A percentile compares a stretch with the other conserved stretches of the same genome.
phyloP scores from a whole-genome alignment of 139 green algal genomes.

The Coelastrella sp. region DNA sequence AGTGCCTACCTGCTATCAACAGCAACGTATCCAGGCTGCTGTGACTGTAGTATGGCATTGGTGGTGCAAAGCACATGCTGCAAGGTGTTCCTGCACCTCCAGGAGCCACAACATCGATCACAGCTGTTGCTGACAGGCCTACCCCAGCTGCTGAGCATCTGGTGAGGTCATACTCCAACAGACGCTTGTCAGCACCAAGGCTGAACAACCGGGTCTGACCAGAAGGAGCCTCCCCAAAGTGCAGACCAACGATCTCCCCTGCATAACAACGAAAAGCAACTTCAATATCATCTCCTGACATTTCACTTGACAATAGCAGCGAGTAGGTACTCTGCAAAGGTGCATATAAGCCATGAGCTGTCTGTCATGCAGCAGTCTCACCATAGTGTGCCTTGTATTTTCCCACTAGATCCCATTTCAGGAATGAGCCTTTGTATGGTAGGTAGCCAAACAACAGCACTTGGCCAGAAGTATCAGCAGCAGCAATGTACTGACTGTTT shows the following conservation, averaged over 20 bases:
- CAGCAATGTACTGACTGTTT: slow-evolving; percentile 58
- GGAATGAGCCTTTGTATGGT: slow-evolving; percentile 61
- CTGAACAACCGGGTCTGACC: slow-evolving; percentile 76
- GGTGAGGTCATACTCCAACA: slow-evolving; percentile 78
- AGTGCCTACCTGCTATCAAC: slow-evolving; percentile 62
- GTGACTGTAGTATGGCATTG: slow-evolving; percentile 71
- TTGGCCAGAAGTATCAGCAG: slow-evolving; percentile 49
- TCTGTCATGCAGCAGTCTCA: too few species aligned
- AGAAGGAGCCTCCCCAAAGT: slow-evolving; percentile 70
- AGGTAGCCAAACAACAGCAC: slow-evolving; percentile 68
- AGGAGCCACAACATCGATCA: slow-evolving; percentile 49
- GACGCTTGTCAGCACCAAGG: slow-evolving; percentile 68
- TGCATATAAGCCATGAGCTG: too few species aligned
- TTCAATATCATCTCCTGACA: too few species aligned
- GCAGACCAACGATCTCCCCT: slow-evolving; percentile 58
- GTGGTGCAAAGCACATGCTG: slow-evolving; percentile 72
- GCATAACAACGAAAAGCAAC: too few species aligned
- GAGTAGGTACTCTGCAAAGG: too few species aligned
- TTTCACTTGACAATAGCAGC: too few species aligned
- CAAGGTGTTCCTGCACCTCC: slow-evolving; percentile 53
- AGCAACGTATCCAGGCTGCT: slow-evolving; percentile 71
- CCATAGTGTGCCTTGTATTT: slow-evolving; percentile 47
- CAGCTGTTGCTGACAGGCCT: slow-evolving; percentile 53
- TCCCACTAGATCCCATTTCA: slow-evolving; percentile 79
- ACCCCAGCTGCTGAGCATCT: slow-evolving; percentile 25